Base-by-base conservation (phyloP, 371 early-diverging fungal species). In the Basidiobolus heterosporus region DNA sequence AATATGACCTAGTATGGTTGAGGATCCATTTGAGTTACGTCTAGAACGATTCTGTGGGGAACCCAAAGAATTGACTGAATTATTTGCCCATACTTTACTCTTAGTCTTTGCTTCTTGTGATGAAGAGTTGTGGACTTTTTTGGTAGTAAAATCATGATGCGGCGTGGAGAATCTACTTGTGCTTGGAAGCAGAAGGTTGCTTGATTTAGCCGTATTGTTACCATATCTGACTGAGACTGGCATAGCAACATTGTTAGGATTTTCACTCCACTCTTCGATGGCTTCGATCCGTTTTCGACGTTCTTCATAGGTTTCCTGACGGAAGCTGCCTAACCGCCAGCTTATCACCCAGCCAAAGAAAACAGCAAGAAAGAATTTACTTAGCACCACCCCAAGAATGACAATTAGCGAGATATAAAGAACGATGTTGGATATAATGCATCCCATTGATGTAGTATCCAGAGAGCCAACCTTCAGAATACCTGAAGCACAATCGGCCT, bases 281-380 rank as follows among this genome's bases (percentile, higher is more conserved):
- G 71, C 69, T 35, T 55, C 62, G 20, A 66, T 62, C 23, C 75
- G 67, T 40, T 62, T 56, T 62, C 71, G 69, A 17, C 72, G 62
- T 13, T 71, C 73, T 35, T 72, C 64, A 47, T 69, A 61, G 21
- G 84, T 73, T 53, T 82, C 80, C 52, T 74, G 67, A 44, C 74
- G 71, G 36, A 84, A 74, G 24, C 66, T 77, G 24, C 82, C 89
- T 49, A 85, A 58, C 24, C 78, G 65, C 65, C 76, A 76, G 2
- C 77, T 73, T 38, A 85, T 59, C 37, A 78, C 71, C 87, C 87
- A 88, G 11, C 79, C 81, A 67, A 88, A 88, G 37, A 82, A 66
- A 16, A 87, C 54, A 0, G 90, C 87, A 65, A 89, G 60, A 37
- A 82, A 61, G 62, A 89, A 89, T 53, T 82, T 84, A 54, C 75